phyloP scores from a whole-genome alignment of 2,329 filamentous ascomycete genomes.

The Exophiala mesophila region DNA sequence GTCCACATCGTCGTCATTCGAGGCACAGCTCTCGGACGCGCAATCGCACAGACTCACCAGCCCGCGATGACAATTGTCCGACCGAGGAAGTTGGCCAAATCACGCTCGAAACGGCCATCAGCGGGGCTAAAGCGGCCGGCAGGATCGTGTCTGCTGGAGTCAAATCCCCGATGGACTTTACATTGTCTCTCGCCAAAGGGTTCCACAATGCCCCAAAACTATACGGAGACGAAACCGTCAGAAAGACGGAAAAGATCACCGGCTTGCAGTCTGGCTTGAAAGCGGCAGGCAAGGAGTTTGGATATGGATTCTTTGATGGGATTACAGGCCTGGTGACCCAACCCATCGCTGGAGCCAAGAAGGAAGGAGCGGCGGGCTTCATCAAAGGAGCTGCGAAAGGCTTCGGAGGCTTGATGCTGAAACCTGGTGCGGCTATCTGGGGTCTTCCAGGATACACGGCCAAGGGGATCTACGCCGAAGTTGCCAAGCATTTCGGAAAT shows the following conservation, averaged over 20 bases:
- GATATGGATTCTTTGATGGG: slow-evolving; percentile 73
- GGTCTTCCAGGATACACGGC: slow-evolving; percentile 74
- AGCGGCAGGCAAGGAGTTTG: slow-evolving; percentile 73
- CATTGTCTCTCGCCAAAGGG: slow-evolving; percentile 73
- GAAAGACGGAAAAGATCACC: slow-evolving; percentile 73
- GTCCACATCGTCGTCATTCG: slow-evolving; percentile 12
- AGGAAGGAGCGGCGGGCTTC: slow-evolving; percentile 62
- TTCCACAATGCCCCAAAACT: slow-evolving; percentile 83
- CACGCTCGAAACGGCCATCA: slow-evolving; percentile 56
- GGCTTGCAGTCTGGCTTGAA: slow-evolving; percentile 69
- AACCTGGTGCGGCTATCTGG: slow-evolving; percentile 75
- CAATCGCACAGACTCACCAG: slow-evolving; percentile 12
- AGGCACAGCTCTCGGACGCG: slow-evolving; percentile 25
- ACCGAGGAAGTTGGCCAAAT: slow-evolving; percentile 32
- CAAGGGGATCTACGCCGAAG: slow-evolving; percentile 74
- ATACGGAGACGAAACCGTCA: slow-evolving; percentile 78
- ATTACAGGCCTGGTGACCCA: slow-evolving; percentile 76
- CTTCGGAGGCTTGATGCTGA: slow-evolving; percentile 73
- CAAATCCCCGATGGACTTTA: slow-evolving; percentile 79
- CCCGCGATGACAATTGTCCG: slow-evolving; percentile 12
- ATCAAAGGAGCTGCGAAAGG: slow-evolving; percentile 79
- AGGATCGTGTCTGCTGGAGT: slow-evolving; percentile 71
- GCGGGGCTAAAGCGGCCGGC: slow-evolving; percentile 62
- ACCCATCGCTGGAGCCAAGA: slow-evolving; percentile 63
- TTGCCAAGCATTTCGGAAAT: slow-evolving; percentile 64